Evolutionary conservation across 2,329 filamentous ascomycete genomes (phyloP).

Genomic region (Plectosphaerella plurivora): DNA sequence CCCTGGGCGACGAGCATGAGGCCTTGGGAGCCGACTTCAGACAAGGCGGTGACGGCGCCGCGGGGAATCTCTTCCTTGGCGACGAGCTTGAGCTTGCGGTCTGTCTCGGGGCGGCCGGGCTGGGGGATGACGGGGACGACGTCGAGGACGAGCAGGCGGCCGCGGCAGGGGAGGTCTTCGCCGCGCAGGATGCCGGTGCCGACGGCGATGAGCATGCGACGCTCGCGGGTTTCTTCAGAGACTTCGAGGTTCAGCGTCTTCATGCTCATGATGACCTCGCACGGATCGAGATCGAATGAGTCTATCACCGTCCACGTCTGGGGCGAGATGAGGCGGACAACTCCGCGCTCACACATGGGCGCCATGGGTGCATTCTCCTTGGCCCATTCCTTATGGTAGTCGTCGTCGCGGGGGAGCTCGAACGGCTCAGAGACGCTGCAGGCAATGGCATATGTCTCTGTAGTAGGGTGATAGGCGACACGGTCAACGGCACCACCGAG

Average conservation of each 20-base stretch:
- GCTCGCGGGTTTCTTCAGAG: constrained; percentile 85
- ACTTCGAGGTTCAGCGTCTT: constrained; percentile 82
- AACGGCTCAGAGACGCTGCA: constrained; percentile 68
- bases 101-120: constrained; percentile 78
- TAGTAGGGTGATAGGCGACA: constrained; percentile 71
- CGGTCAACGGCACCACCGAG: constrained; percentile 67
- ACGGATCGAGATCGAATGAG: constrained; percentile 65
- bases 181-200: constrained; percentile 84
- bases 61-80: constrained; percentile 88
- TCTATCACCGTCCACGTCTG: constrained; percentile 76
- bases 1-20: constrained; percentile 89
- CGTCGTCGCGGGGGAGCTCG: constrained; percentile 80
- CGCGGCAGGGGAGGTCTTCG: constrained; percentile 83
- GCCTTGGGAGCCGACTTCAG: constrained; percentile 79
- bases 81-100: constrained; percentile 78
- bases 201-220: constrained; percentile 75
- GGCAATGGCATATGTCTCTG: constrained; percentile 71
- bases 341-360: constrained; percentile 67
- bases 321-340: constrained; percentile 75
- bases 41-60: constrained; percentile 83
- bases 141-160: constrained; percentile 85
- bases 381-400: constrained; percentile 76
- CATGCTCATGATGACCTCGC: constrained; percentile 76
- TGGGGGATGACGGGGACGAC: constrained; percentile 89
- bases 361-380: constrained; percentile 61